Evolutionary conservation across 2,329 filamentous ascomycete species (phyloP), one percentile per base, ranked within the genome.

Genomic region (Sporothrix pallida): DNA sequence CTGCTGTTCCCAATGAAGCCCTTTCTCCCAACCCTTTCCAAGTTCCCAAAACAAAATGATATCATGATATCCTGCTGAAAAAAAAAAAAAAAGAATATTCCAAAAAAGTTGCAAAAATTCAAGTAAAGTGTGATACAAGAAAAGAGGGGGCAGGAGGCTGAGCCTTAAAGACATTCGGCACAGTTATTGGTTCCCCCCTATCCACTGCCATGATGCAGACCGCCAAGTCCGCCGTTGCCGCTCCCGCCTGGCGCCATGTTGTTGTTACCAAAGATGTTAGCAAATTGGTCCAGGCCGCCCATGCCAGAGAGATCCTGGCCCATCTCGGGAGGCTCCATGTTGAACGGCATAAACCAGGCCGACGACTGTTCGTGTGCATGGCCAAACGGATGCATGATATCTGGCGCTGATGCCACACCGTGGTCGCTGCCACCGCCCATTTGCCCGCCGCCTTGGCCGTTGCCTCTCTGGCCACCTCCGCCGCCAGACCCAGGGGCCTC

Each of bases 311-410:
- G 76, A 52, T 88, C 87, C 72, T 87, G 86, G 7, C 83, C 83
- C 58, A 88, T 82, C 73, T 90, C 88, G 0, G 92, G 90, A 23
- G 94, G 93, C 74, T 96, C 93, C 82, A 97, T 90, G 80, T 97
- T 97, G 82, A 97, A 97, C 1, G 95, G 94, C 85, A 97, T 90
- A 81, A 97, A 97, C 93, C 95, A 98, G 5, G 92, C 93, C 71
- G 91, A 91, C 70, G 84, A 87, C 1, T 86, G 83, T 75, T 89
- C 87, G 50, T 82, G 82, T 3, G 79, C 80, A 67, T 78, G 77
- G 3, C 78, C 79, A 63, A 80, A 80, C 1, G 78, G 77, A 26
- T 80, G 78, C 67, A 81, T 75, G 23, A 78, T 78, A 12, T 76
- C 76, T 2, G 67, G 46, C 0, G 68, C 37, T 1, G 75, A 26